A percentile compares a stretch with the other conserved stretches of the same genome.
phyloP scores from a whole-genome alignment of 192 early-diverging fungal genomes.

The Coemansia sp. region DNA sequence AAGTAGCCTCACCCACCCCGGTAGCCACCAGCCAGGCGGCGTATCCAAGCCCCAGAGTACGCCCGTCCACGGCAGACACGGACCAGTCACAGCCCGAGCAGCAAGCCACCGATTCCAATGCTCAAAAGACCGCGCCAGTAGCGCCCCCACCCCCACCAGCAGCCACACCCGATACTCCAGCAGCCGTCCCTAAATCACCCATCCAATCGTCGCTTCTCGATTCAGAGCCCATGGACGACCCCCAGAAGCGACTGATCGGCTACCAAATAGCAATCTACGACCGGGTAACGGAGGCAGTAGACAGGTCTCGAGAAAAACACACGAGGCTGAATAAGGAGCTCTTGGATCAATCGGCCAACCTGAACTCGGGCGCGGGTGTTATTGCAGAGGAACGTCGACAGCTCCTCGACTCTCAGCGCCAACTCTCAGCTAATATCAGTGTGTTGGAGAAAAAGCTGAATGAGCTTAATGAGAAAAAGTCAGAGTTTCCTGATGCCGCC shows the following conservation, averaged over 20 bases:
- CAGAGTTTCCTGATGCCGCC: constrained; percentile 35
- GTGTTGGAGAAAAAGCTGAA: constrained; percentile 62
- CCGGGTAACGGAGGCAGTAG: constrained; percentile 56
- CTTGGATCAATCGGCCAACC: constrained; percentile 62
- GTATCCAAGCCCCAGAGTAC: background rate
- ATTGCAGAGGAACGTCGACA: constrained; percentile 61
- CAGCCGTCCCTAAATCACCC: constrained; percentile 10
- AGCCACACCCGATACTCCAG: background rate
- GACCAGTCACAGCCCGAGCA: background rate
- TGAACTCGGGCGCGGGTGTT: constrained; percentile 68
- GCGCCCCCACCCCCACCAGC: background rate
- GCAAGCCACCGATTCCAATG: background rate
- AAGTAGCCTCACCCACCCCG: background rate
- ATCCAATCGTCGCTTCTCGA: constrained; percentile 38
- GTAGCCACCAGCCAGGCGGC: background rate
- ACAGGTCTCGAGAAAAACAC: constrained; percentile 59
- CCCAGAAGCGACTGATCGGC: constrained; percentile 48
- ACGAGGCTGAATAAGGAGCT: constrained; percentile 66
- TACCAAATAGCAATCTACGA: constrained; percentile 64
- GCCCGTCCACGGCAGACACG: constrained; percentile 4
- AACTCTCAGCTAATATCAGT: constrained; percentile 64
- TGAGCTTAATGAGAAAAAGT: constrained; percentile 54
- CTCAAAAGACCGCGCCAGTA: background rate
- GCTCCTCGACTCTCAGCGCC: constrained; percentile 60
- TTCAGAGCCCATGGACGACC: constrained; percentile 46